A percentile compares a stretch with the other conserved stretches of the same genome.
phyloP scores from a whole-genome alignment of 352 stramenopile species.

The Pythium rishiriense region DNA sequence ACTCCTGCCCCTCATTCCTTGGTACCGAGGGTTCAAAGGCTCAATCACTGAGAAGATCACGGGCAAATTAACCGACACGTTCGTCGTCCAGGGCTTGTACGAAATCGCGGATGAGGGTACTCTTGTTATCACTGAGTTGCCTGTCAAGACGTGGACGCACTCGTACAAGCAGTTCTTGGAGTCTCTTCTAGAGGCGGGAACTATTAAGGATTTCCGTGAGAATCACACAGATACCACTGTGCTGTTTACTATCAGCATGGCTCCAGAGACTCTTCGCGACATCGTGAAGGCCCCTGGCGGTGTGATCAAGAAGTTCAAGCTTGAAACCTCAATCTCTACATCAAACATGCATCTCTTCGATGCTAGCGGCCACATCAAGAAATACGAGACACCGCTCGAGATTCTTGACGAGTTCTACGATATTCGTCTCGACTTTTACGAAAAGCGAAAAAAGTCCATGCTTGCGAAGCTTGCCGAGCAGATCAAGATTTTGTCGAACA shows the following conservation, averaged over 20 bases:
- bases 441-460: slow-evolving; percentile 89
- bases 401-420: slow-evolving; percentile 95
- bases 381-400: slow-evolving; percentile 91
- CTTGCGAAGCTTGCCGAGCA: slow-evolving; percentile 89
- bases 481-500: slow-evolving; percentile 92
- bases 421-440: slow-evolving; percentile 92
- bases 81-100: slow-evolving; percentile 84
- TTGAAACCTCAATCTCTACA: slow-evolving; percentile 92
- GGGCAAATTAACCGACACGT: slow-evolving; percentile 59
- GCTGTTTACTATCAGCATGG: slow-evolving; percentile 89
- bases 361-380: slow-evolving; percentile 86
- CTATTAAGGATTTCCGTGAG: slow-evolving; percentile 92
- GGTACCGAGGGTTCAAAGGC: slow-evolving; percentile 92
- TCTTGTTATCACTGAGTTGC: slow-evolving; percentile 96
- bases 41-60: slow-evolving; percentile 81
- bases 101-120: slow-evolving; percentile 86
- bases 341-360: slow-evolving; percentile 99
- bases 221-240: slow-evolving; percentile 93
- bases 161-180: slow-evolving; percentile 96
- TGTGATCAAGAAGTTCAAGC: slow-evolving; percentile 96
- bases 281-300: slow-evolving; percentile 64
- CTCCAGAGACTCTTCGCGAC: slow-evolving; percentile 63
- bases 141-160: slow-evolving; percentile 95
- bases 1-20: slow-evolving; percentile 72
- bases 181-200: slow-evolving; percentile 81